Evolutionary conservation across 2,329 filamentous ascomycete genomes (phyloP).

Genomic region (Microcyclosporella mali): DNA sequence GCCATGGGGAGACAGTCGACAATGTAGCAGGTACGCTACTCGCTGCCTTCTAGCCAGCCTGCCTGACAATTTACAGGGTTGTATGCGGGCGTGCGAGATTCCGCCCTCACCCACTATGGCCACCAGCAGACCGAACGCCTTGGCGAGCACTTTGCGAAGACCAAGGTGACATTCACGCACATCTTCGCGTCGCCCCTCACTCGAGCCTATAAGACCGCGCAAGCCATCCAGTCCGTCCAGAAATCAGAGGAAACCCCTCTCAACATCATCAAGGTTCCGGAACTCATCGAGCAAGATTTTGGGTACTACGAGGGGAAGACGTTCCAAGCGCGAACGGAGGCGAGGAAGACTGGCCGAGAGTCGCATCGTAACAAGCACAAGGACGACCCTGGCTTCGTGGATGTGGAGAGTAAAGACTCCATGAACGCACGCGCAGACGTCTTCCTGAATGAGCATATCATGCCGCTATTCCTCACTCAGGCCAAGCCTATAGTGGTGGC

Average conservation of each 20-base stretch:
- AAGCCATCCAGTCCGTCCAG: conserved; percentile 57
- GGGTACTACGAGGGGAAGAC: conserved; percentile 63
- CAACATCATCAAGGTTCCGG: conserved; percentile 38
- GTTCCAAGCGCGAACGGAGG: conserved; percentile 41
- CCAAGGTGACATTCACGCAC: conserved; percentile 59
- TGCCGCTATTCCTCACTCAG: conserved; percentile 46
- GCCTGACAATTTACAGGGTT: conserved; percentile 39
- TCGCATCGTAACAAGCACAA: conserved; percentile 36
- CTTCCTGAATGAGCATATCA: conserved; percentile 62
- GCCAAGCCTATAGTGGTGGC: conserved; percentile 43
- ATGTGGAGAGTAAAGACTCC: conserved; percentile 61
- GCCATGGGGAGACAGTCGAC: conserved; percentile 86
- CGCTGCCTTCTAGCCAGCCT: too few relatives aligned
- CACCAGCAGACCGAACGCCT: conserved; percentile 70
- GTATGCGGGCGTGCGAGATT: conserved; percentile 77
- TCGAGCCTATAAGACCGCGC: conserved; percentile 66
- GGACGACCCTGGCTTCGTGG: conserved; percentile 42
- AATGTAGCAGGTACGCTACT: conserved; percentile 56
- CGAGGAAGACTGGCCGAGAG: conserved; percentile 34
- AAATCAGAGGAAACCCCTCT: conserved; percentile 15
- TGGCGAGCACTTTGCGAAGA: conserved; percentile 59
- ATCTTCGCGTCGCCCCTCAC: conserved; percentile 74
- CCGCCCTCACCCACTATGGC: conserved; percentile 73
- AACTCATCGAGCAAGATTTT: conserved; percentile 68
- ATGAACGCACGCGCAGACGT: conserved; percentile 58